Conservation (phyloP, 148 eudicot species). For the Vaccinium macrocarpon region DNA sequence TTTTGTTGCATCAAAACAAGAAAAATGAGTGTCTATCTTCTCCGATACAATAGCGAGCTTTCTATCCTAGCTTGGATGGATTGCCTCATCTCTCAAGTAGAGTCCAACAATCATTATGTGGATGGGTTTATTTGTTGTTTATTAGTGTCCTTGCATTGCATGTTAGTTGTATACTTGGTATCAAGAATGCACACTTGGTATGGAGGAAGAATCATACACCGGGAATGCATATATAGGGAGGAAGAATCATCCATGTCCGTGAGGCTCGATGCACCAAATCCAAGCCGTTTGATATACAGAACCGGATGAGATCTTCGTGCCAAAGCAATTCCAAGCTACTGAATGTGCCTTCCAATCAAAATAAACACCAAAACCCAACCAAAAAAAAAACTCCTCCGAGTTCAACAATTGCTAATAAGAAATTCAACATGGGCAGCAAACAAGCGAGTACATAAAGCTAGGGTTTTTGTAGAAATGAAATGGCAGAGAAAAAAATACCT, state of each 20-base stretch:
- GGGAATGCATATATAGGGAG: no score
- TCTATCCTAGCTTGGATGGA: constrained; percentile 47
- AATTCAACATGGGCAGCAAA: neutral
- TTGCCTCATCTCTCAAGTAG: constrained; percentile 49
- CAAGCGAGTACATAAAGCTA: constrained; percentile 3
- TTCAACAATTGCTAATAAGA: neutral
- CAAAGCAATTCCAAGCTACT: constrained; percentile 91
- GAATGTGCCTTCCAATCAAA: constrained; percentile 71
- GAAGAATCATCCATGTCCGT: no score
- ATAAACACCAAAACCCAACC: neutral
- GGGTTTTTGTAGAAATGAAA: constrained; percentile 18
- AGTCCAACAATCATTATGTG: constrained; percentile 33
- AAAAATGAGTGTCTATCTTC: constrained; percentile 46
- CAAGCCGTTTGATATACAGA: constrained; percentile 90
- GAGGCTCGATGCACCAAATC: no score
- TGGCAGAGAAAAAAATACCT: constrained; percentile 30
- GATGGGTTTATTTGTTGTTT: neutral
- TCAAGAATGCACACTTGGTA: no score
- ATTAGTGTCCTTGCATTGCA: neutral
- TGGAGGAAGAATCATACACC: no score
- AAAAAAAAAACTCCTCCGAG: neutral
- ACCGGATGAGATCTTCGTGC: constrained; percentile 90
- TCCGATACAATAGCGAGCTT: constrained; percentile 39
- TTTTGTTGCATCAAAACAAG: constrained; percentile 40
- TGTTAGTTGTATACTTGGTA: neutral